These are phyloP conservation scores for Penicillium sp. DNA, from an alignment of 2,329 filamentous ascomycete genomes.

Conservation along the genomic window DNA sequence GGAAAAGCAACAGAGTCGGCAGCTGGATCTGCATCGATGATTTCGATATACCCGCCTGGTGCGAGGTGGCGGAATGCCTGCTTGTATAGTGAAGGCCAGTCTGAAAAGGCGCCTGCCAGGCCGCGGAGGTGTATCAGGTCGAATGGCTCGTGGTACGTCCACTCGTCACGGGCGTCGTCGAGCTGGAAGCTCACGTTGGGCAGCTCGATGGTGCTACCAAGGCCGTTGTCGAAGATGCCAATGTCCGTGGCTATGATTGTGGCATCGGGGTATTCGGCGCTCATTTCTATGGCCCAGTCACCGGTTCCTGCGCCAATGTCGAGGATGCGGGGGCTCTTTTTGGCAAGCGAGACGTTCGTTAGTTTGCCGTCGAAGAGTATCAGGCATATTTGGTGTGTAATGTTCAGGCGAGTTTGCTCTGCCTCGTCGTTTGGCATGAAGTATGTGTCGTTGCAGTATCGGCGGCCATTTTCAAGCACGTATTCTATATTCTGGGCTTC, in stretches of 20 bases:
- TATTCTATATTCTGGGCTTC: slow-evolving; percentile 54
- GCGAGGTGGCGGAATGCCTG: slow-evolving; percentile 52
- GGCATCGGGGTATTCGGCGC: slow-evolving; percentile 48
- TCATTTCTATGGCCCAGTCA: slow-evolving; percentile 56
- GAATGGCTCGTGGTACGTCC: slow-evolving; percentile 55
- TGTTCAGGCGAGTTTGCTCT: slow-evolving; percentile 66
- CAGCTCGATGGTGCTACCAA: slow-evolving; percentile 35
- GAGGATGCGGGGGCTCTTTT: slow-evolving; percentile 37
- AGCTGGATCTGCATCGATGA: slow-evolving; percentile 47
- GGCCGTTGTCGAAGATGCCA: slow-evolving; percentile 48
- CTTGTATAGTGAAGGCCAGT: slow-evolving; percentile 53
- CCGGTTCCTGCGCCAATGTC: slow-evolving; percentile 56
- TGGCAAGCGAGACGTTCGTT: slow-evolving; percentile 37
- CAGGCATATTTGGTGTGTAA: slow-evolving; percentile 68
- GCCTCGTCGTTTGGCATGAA: slow-evolving; percentile 70
- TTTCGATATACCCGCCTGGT: slow-evolving; percentile 54
- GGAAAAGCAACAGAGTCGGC: slow-evolving; percentile 31
- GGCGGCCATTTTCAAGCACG: slow-evolving; percentile 64
- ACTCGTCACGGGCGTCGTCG: slow-evolving; percentile 54
- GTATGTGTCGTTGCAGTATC: slow-evolving; percentile 65
- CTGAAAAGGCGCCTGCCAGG: slow-evolving; percentile 53
- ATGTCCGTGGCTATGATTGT: slow-evolving; percentile 55
- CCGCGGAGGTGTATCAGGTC: slow-evolving; percentile 56
- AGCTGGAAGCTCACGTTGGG: slow-evolving; percentile 55
- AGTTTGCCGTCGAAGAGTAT: slow-evolving; percentile 43